Evolutionary conservation across 2,329 filamentous ascomycete genomes (phyloP).

Genomic region (Aspergillus ochraceoroseus): DNA sequence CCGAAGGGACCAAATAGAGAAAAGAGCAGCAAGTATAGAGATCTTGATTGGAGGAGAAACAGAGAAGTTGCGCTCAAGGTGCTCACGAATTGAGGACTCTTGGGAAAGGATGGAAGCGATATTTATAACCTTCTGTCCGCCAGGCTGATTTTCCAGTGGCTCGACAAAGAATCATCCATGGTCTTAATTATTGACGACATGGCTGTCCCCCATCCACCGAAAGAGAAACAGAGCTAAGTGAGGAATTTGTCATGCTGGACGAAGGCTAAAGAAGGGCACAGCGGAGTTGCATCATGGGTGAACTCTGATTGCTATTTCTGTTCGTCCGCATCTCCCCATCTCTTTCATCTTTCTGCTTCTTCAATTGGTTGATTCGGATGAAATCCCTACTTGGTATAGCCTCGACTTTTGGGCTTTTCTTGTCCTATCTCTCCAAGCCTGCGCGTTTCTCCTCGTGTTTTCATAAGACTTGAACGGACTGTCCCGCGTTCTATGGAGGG

Average conservation of each 20-base stretch:
- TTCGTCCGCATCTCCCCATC: background rate
- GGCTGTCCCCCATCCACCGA: conserved; percentile 48
- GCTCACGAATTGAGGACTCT: conserved; percentile 26
- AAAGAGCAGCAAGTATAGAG: background rate
- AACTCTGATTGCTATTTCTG: conserved; percentile 4
- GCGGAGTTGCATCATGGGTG: conserved; percentile 5
- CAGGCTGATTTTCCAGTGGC: conserved; percentile 2
- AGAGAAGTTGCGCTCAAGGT: conserved; percentile 24
- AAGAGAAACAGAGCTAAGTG: conserved; percentile 24
- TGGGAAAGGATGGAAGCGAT: conserved; percentile 17
- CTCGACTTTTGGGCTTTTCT: too few relatives aligned
- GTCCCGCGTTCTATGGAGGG: conserved; percentile 5
- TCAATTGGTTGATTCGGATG: background rate
- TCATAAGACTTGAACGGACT: too few relatives aligned
- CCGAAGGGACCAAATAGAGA: background rate
- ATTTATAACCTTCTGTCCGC: conserved; percentile 20
- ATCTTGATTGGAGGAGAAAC: conserved; percentile 47
- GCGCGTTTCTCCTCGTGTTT: too few relatives aligned
- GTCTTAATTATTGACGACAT: conserved; percentile 13
- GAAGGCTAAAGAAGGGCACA: background rate
- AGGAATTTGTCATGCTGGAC: conserved; percentile 31
- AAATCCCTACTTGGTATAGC: too few relatives aligned
- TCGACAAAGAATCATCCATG: too few relatives aligned
- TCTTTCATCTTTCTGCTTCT: background rate
- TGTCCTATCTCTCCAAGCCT: too few relatives aligned